Evolutionary conservation across 1,139 yeast genomes (phyloP), one percentile per base, ranked within the genome.

Genomic region (Arxiozyma slooffiae): DNA sequence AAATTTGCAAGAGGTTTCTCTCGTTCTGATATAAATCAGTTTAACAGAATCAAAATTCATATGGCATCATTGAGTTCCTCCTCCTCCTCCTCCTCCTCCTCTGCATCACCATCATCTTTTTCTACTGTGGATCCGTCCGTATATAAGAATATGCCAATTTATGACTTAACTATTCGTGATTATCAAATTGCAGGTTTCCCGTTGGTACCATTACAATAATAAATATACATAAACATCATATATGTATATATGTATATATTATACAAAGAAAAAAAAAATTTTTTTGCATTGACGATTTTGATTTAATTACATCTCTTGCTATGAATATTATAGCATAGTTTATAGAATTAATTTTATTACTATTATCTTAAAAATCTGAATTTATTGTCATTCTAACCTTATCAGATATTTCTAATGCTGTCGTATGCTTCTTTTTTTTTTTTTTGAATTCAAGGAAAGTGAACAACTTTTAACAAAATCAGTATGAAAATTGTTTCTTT

Each of bases 1-100:
- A 46, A 50, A 8, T 63, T 62, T 47, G 60, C 64, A 14, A 60
- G 61, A 50, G 68, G 68, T 7, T 62, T 60, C 49, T 63, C 67
- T 4, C 57, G 66, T 46, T 58, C 64, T 11, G 68, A 64, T 48
- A 63, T 62, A 39, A 45, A 45, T 9, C 36, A 23, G 24, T 45
- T 45, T n/a, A 38, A 38, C 7, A 45, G 38, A 18, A 45, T 45
- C 16, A 42, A 42, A 34, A 20, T 30, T 17, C 60, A 60, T 46
- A 57, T 62, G 21, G 62, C 59, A 50, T 46, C 36, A 30, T n/a
- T 14, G 6, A 11, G n/a, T 4, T 30, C 36, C 36, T 30, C 36
- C n/a, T 11, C 36, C 6, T 30, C n/a, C n/a, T n/a, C 56, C 36
- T 54, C 52, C n/a, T n/a, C n/a, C n/a, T n/a, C n/a, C n/a, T n/a